Percentiles rank a stretch among this genome's conserved stretches.
Conservation (phyloP, 1,139 yeast species). For the Yamadazyma atlantica region DNA sequence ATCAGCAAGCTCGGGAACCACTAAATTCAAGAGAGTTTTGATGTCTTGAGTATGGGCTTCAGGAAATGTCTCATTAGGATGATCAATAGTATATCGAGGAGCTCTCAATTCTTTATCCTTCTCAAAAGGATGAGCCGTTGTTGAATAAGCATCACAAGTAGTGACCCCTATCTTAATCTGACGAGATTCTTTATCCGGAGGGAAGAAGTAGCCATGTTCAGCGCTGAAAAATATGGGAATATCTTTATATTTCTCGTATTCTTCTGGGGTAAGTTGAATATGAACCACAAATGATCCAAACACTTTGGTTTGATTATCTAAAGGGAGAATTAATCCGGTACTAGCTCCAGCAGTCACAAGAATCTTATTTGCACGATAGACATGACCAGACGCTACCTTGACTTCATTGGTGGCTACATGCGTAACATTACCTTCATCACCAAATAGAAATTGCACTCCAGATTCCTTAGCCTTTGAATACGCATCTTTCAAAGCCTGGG, state of each 20-base stretch:
- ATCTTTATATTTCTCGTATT: slow-evolving; percentile 26
- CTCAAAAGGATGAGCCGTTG: slow-evolving; percentile 25
- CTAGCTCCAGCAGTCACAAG: slow-evolving; percentile 34
- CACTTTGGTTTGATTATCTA: slow-evolving; percentile 32
- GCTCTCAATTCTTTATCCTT: slow-evolving; percentile 21
- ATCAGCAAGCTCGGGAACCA: slow-evolving; percentile 15
- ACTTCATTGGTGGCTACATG: slow-evolving; percentile 15
- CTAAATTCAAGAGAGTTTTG: slow-evolving; percentile 10
- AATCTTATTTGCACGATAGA: slow-evolving; percentile 24
- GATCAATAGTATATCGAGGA: slow-evolving; percentile 33
- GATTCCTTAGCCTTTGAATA: slow-evolving; percentile 17
- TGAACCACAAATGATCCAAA: slow-evolving; percentile 37
- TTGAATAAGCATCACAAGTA: slow-evolving; percentile 32
- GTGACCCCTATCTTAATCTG: slow-evolving; percentile 41
- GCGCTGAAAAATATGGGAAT: slow-evolving; percentile 39
- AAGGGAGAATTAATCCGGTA: slow-evolving; percentile 27
- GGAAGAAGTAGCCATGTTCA: slow-evolving; percentile 45
- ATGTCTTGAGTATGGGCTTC: slow-evolving; percentile 13
- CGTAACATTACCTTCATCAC: slow-evolving; percentile 17
- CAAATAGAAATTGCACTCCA: slow-evolving; percentile 30
- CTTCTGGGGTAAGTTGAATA: slow-evolving; percentile 25
- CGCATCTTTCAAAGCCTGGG: slow-evolving; percentile 24
- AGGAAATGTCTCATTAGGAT: slow-evolving; percentile 38
- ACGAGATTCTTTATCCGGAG: slow-evolving; percentile 32
- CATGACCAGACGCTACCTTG: slow-evolving; percentile 19